phyloP scores from a whole-genome alignment of 352 stramenopile genomes.

The Pythium phragmitis region DNA sequence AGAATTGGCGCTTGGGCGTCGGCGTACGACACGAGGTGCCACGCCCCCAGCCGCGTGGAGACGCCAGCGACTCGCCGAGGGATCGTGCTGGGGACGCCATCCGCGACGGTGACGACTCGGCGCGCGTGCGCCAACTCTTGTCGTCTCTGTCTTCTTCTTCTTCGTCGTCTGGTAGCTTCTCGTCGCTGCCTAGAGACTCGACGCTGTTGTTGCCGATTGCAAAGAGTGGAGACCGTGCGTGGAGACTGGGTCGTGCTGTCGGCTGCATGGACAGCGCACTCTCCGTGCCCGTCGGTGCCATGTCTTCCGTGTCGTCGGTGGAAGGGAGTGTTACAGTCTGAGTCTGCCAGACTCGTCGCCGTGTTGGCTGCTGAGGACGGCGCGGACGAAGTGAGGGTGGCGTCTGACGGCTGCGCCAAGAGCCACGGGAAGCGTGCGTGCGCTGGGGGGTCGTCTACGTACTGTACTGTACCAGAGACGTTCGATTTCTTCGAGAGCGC shows the following conservation, averaged over 20 bases:
- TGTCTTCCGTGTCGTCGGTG: not conserved
- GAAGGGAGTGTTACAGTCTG: no score
- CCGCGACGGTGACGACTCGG: slow-evolving; percentile 15
- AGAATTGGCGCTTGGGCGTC: slow-evolving; percentile 42
- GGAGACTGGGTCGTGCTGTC: not conserved
- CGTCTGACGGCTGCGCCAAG: no score
- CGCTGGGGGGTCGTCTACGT: no score
- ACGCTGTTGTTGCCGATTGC: not conserved
- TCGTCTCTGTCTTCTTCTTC: slow-evolving; percentile 28
- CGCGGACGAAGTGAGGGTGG: no score
- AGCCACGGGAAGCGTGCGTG: no score
- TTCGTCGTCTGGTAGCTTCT: not conserved
- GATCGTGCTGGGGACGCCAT: slow-evolving; percentile 6
- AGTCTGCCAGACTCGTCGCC: no score
- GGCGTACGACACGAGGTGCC: not conserved
- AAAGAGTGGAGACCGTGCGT: not conserved
- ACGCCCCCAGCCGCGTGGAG: slow-evolving; percentile 2
- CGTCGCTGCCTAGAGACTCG: not conserved
- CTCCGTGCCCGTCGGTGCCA: not conserved
- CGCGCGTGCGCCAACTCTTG: slow-evolving; percentile 20
- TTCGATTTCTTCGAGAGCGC: no score
- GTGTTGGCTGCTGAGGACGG: no score
- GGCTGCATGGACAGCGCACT: not conserved
- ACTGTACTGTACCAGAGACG: no score
- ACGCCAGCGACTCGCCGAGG: not conserved